Conservation (phyloP, 768 basidiomycete genomes). For the Phaffia australis region DNA sequence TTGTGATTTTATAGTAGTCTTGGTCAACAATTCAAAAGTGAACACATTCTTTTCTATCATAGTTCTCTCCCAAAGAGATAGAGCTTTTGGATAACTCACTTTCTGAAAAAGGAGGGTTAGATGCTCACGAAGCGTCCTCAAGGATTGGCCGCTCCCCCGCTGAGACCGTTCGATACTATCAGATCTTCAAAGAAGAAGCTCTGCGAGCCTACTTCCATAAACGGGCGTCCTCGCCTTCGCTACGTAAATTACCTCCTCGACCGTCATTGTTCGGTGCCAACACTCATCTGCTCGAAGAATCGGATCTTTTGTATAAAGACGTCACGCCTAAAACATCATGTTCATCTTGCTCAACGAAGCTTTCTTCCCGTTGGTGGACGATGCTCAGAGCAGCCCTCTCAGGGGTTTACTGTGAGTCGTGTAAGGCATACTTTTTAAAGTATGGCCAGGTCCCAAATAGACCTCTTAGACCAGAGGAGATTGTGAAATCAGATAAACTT, state of each 20-base stretch:
- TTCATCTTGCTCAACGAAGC: conserved; percentile 7
- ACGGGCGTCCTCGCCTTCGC: not conserved
- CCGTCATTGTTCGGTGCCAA: not conserved
- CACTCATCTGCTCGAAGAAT: not conserved
- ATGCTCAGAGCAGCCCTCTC: conserved; percentile 13
- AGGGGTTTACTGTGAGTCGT: conserved; percentile 17
- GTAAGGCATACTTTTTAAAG: conserved; percentile 3
- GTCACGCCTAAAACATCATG: not conserved
- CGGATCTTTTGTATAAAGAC: too few species aligned
- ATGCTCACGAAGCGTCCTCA: conserved; percentile 11
- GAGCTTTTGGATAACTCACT: not conserved
- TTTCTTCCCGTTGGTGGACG: conserved; percentile 19
- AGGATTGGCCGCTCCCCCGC: conserved; percentile 11
- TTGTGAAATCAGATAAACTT: conserved; percentile 4
- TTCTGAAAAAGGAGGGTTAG: conserved; percentile 20
- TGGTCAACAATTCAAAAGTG: not conserved
- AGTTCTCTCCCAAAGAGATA: not conserved
- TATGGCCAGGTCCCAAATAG: conserved; percentile 13
- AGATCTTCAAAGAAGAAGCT: conserved; percentile 6
- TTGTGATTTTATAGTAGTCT: not conserved
- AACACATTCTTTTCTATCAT: not conserved
- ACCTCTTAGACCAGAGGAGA: not conserved
- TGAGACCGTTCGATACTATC: conserved; percentile 15
- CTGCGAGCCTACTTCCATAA: conserved; percentile 1
- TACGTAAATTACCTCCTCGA: not conserved